These are phyloP conservation scores for Cercospora zeina DNA, from an alignment of 2,329 filamentous ascomycete genomes.

Conservation along the genomic window DNA sequence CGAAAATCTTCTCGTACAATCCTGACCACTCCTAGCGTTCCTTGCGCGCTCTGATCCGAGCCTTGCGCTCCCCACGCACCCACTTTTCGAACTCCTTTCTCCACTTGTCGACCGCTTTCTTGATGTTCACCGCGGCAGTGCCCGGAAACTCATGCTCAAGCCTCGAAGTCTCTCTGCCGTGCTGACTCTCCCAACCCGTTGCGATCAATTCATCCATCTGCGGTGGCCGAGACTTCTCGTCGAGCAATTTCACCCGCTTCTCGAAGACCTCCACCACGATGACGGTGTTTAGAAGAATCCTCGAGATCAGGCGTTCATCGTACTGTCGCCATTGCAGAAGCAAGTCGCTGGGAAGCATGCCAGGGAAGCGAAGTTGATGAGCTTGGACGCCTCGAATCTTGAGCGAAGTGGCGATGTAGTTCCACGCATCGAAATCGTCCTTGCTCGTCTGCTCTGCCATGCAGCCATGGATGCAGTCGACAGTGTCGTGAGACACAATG, in stretches of 20 bases:
- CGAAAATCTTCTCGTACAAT: background rate
- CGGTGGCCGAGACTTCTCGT: background rate
- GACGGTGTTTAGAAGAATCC: background rate
- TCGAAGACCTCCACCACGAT: background rate
- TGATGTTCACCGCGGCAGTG: background rate
- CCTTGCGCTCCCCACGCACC: background rate
- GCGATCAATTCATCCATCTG: background rate
- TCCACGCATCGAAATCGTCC: background rate
- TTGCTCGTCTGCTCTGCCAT: background rate
- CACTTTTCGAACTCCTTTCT: background rate
- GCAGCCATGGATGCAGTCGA: constrained; percentile 4
- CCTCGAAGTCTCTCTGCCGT: background rate
- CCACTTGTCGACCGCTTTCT: constrained; percentile 2
- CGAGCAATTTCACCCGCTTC: background rate
- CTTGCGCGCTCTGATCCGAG: background rate
- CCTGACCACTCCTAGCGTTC: background rate
- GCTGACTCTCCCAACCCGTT: background rate
- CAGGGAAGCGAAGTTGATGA: background rate
- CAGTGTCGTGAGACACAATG: background rate
- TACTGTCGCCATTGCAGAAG: background rate
- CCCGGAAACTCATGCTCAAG: background rate
- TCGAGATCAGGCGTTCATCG: background rate
- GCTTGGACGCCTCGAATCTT: constrained; percentile 8
- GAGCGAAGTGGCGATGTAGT: background rate
- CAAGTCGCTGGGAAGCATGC: background rate